Conservation (phyloP, 75 land plant species). For the Picea sitchensis region DNA sequence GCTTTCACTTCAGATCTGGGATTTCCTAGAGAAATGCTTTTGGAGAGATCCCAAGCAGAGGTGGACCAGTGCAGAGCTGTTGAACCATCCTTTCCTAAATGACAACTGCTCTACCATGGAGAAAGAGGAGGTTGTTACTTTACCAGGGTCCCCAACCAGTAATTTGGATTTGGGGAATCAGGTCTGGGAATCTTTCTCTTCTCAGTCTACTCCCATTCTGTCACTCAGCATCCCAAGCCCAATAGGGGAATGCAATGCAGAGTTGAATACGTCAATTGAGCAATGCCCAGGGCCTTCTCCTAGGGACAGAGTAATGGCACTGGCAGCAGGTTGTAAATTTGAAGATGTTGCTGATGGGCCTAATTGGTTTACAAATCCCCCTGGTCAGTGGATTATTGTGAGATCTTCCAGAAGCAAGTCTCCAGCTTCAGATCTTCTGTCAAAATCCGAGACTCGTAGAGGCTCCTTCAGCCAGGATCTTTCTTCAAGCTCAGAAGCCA, state of each 20-base stretch:
- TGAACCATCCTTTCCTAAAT: constrained; percentile 39
- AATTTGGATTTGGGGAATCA: not conserved
- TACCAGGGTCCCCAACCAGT: not conserved
- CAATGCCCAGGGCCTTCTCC: not conserved
- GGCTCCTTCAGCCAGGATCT: not conserved
- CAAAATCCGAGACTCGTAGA: not conserved
- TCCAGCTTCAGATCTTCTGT: no score
- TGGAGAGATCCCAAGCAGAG: constrained; percentile 29
- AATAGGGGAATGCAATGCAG: not conserved
- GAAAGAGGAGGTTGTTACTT: not conserved
- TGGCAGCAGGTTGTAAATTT: no score
- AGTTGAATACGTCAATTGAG: not conserved
- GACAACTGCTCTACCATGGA: not conserved
- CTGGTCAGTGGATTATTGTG: constrained; percentile 4
- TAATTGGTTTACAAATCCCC: not conserved
- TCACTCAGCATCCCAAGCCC: not conserved
- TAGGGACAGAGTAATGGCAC: no score
- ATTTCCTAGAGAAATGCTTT: constrained; percentile 48
- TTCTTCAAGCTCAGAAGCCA: not conserved
- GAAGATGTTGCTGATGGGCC: not conserved
- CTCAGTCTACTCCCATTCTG: not conserved
- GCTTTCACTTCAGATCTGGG: constrained; percentile 27
- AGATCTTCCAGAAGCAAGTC: not conserved
- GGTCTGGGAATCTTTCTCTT: not conserved
- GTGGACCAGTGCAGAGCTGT: constrained; percentile 41